A percentile compares a stretch with the other conserved stretches of the same genome.
Conservation (phyloP, 805 yeast genomes). For the Schizosaccharomyces japonicus region DNA sequence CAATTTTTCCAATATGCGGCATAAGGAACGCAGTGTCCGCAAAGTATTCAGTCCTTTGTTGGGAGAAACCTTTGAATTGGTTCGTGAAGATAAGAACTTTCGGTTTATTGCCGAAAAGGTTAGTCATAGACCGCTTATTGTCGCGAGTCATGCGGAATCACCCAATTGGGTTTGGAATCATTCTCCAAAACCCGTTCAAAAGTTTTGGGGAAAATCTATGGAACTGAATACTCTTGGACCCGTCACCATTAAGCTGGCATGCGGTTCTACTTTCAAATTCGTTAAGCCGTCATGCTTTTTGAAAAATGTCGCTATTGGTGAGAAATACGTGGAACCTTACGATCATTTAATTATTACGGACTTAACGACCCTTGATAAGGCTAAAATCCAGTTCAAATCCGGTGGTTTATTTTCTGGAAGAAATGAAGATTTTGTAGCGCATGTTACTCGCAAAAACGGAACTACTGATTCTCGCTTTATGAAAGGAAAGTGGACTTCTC, state of each 20-base stretch:
- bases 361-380: conserved; percentile 36
- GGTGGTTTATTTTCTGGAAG: conserved; percentile 74
- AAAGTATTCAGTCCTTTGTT: conserved; percentile 88
- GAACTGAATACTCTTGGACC: conserved; percentile 61
- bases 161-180: conserved; percentile 34
- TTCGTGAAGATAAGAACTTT: conserved; percentile 57
- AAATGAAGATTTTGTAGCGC: conserved; percentile 38
- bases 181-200: conserved; percentile 48
- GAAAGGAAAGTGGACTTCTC: conserved; percentile 71
- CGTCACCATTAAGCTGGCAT: conserved; percentile 26
- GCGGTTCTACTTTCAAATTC: conserved; percentile 36
- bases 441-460: conserved; percentile 17
- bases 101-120: conserved; percentile 69
- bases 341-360: conserved; percentile 43
- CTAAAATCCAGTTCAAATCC: conserved; percentile 49
- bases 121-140: conserved; percentile 61
- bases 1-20: conserved; percentile 42
- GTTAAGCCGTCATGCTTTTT: conserved; percentile 57
- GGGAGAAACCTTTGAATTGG: conserved; percentile 82
- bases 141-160: conserved; percentile 60
- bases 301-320: conserved; percentile 82
- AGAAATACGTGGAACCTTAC: conserved; percentile 72
- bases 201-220: conserved; percentile 84
- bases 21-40: conserved; percentile 50
- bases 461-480: conserved; percentile 14